These are phyloP conservation scores for Backusella parvicylindrica DNA, from an alignment of 192 early-diverging fungal species.

Conservation along the genomic window DNA sequence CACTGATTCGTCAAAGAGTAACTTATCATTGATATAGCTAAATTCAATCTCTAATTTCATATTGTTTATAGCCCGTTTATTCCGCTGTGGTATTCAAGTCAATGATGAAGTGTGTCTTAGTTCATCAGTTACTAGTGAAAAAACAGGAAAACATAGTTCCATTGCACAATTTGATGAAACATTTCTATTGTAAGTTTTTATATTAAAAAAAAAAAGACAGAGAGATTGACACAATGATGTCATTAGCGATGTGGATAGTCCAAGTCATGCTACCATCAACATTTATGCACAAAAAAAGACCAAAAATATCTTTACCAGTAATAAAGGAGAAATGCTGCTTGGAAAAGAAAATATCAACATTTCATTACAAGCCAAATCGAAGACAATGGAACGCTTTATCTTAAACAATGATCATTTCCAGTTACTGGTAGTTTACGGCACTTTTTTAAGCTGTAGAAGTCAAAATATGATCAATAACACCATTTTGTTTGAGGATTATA, in stretches of 20 bases:
- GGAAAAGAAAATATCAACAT: conserved; percentile 14
- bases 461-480: conserved; percentile 22
- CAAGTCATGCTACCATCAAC: conserved; percentile 14
- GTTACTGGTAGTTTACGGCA: conserved; percentile 28
- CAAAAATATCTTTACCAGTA: conserved; percentile 2
- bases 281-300: conserved; percentile 18
- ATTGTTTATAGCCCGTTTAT: conserved; percentile 8
- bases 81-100: conserved; percentile 23
- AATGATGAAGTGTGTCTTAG: conserved; percentile 26
- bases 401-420: conserved; percentile 14
- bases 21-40: not conserved
- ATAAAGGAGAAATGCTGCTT: conserved; percentile 13
- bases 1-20: conserved; percentile 31
- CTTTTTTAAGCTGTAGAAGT: conserved; percentile 17
- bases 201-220: not conserved
- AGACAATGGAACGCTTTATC: conserved; percentile 14
- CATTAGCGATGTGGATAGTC: conserved; percentile 26
- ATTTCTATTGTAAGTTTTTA: conserved; percentile 28
- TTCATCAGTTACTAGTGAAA: conserved; percentile 14
- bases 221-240: not conserved
- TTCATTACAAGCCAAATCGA: conserved; percentile 9
- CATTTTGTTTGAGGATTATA: conserved; percentile 18
- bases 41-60: not conserved
- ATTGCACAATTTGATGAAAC: conserved; percentile 33
- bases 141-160: conserved; percentile 24